A percentile compares a stretch with the other conserved stretches of the same genome.
These are phyloP conservation scores for Pachyrhizus erosus DNA, from an alignment of 306 rosid species.

Conservation along the genomic window DNA sequence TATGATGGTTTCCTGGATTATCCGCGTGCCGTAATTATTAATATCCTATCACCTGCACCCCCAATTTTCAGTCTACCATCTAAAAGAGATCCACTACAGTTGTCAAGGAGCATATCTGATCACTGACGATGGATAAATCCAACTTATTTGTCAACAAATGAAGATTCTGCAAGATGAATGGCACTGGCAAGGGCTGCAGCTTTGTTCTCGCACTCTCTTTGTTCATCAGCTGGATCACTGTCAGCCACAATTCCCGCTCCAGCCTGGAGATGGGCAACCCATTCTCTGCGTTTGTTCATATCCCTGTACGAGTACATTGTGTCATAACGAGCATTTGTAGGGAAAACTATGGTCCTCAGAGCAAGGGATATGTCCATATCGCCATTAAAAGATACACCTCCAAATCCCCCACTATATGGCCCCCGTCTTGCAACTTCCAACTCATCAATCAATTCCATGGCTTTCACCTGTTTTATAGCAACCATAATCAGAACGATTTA, in stretches of 20 bases:
- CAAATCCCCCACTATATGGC: conserved; percentile 97
- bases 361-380: conserved; percentile 97
- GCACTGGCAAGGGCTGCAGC: conserved; percentile 96
- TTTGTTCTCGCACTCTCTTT: conserved; percentile 94
- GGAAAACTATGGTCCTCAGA: conserved; percentile 86
- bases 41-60: not conserved
- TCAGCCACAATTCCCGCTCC: conserved; percentile 99
- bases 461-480: conserved; percentile 80
- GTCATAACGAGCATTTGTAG: conserved; percentile 76
- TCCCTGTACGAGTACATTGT: conserved; percentile 90
- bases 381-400: conserved; percentile 86
- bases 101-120: not conserved
- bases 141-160: conserved; percentile 64
- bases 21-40: not conserved
- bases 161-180: conserved; percentile 94
- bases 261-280: conserved; percentile 95
- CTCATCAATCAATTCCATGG: conserved; percentile 96
- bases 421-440: conserved; percentile 92
- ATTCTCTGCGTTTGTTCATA: conserved; percentile 72
- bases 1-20: not conserved
- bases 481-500: conserved; percentile 16
- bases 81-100: not conserved
- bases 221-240: conserved; percentile 91
- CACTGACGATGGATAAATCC: not conserved
- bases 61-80: too few relatives aligned